Percentiles rank a stretch among this genome's conserved stretches.
These are phyloP conservation scores for Penicillium polonicum DNA, from an alignment of 2,329 filamentous ascomycete species.

Conservation along the genomic window DNA sequence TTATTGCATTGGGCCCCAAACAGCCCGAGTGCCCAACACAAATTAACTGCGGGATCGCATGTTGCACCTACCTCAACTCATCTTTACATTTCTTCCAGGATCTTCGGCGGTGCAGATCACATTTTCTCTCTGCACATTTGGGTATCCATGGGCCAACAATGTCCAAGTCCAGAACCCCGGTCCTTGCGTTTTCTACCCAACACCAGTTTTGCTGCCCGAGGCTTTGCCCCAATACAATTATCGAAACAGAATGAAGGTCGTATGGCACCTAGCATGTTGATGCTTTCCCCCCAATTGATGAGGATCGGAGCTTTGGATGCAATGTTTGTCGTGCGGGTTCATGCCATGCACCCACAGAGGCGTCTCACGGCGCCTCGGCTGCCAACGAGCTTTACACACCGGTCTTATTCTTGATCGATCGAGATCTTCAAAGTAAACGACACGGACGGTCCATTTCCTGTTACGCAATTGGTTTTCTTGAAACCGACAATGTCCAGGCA, in stretches of 20 bases:
- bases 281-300: conserved; percentile 5
- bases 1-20: conserved; percentile 24
- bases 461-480: conserved; percentile 13
- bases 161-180: conserved; percentile 9
- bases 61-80: conserved; percentile 18
- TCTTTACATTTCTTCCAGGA: conserved; percentile 9
- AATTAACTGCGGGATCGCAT: conserved; percentile 5
- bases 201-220: conserved; percentile 24
- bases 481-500: conserved; percentile 8
- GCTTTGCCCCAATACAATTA: conserved; percentile 6
- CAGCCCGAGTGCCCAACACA: conserved; percentile 18
- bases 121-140: conserved; percentile 7
- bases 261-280: not conserved
- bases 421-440: conserved; percentile 15
- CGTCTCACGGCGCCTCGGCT: conserved; percentile 11
- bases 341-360: conserved; percentile 10
- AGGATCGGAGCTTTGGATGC: conserved; percentile 14
- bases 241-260: conserved; percentile 15
- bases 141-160: conserved; percentile 16
- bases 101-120: conserved; percentile 19
- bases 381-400: conserved; percentile 11
- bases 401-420: conserved; percentile 20
- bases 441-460: conserved; percentile 5
- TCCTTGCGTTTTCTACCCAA: conserved; percentile 23
- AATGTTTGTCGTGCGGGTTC: conserved; percentile 10